Base-by-base conservation (phyloP, 768 basidiomycete species). In the Amanita muscaria region DNA sequence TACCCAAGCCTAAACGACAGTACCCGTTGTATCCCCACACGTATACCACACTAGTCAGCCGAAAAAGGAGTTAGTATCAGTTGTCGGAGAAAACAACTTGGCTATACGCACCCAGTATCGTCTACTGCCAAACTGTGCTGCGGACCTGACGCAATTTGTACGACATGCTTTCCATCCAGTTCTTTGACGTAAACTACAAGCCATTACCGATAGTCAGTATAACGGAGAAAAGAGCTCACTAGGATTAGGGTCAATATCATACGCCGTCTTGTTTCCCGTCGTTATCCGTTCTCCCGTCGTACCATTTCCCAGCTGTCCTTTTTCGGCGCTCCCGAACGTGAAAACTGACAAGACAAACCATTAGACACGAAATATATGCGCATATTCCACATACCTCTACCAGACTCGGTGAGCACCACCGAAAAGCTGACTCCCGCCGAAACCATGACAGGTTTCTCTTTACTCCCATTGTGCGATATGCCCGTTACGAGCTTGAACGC, bases 21-120 rank as follows among this genome's bases (percentile, higher is more conserved):
- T 96, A 94, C 7, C 88, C 88, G 47, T 88, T 88, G 57, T 83
- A 89, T 4, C 88, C 89, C 86, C 88, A 92, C 5, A 84, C 81
- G 53, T 85, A 87, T 5, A 88, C 82, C 40, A 80, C 60, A 1
- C 88, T 89, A 32, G 49, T 19, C n/a, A n/a, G n/a, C n/a, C n/a
- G n/a, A n/a, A n/a, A 35, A 29, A 54, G 22, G n/a, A 2, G 12
- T 29, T 12, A 29, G 39, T n/a, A 46, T 30, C 25, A 42, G 27
- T 15, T 12, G n/a, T 8, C 12, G 2, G 31, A 15, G 29, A 34
- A 24, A 21, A 35, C 18, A 40, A 30, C 4, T 14, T 25, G 15
- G 32, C 19, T 22, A 9, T n/a, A 61, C 73, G 40, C 50, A 80
- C 85, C 90, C 89, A 24, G 81, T 74, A 4, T 73, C 66, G 59